Evolutionary conservation across 208 protist species (phyloP), one percentile per base, ranked within the genome.

Genomic region (Leishmania tropica): DNA sequence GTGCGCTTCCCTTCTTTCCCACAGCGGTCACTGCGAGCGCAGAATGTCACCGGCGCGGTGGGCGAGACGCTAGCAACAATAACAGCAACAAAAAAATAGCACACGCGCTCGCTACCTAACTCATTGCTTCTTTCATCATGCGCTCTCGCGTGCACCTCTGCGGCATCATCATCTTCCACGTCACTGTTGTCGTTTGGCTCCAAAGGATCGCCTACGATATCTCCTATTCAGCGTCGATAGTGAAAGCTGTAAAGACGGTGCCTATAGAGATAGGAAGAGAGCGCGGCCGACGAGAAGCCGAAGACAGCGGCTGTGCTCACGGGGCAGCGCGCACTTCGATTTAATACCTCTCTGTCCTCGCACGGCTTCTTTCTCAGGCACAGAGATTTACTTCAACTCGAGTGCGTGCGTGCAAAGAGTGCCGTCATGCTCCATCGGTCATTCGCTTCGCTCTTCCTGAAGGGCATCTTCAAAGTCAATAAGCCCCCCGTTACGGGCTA

Each of bases 401-500:
- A 54, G n/a, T 3, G 11, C 13, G 7, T 54, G 70, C 7, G 7
- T 7, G 3, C 28, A 5, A 21, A 28, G n/a, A 53, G 0, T 6
- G 35, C 3, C 31, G 17, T 21, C 2, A 88, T 88, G 85, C n/a
- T 85, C 31, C 85, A 81, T 24, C 65, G 74, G 0, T 89, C 87
- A 7, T 58, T 21, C 56, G 28, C 21, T 37, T 78, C 35, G 24
- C 80, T 81, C 42, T 97, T 95, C 78, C 85, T 97, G n/a, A 87
- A 74, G 1, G 93, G 90, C 51, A 85, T 97, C 54, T 87, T 87
- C 58, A 92, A 92, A 64, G 89, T 96, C 21, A 85, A 88, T 35
- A 88, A 92, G 67, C 92, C 94, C 11, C 94, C 94, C 11, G 87
- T 86, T 11, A 85, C 86, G 1, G 94, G 94, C n/a, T 97, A 97